Evolutionary conservation across 306 rosid species (phyloP).

Genomic region (Vigna mungo): DNA sequence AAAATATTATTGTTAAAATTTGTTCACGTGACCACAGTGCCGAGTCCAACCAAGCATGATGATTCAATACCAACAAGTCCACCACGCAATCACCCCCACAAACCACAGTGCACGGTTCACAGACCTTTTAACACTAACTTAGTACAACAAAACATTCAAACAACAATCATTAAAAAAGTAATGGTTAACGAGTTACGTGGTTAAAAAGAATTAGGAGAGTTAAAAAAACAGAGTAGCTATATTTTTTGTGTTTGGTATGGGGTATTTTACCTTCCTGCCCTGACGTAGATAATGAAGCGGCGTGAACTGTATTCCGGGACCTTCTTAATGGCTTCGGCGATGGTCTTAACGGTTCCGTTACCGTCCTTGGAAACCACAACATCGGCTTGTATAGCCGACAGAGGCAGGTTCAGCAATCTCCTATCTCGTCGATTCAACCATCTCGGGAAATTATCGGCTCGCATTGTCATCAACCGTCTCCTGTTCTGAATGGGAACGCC

Average conservation of each 20-base stretch:
- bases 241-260: too few relatives aligned
- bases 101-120: slow-evolving; percentile 22
- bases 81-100: slow-evolving; percentile 41
- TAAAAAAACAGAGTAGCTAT: not conserved
- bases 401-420: slow-evolving; percentile 61
- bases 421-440: slow-evolving; percentile 79
- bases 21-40: slow-evolving; percentile 49
- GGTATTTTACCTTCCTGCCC: slow-evolving; percentile 88
- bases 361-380: slow-evolving; percentile 72
- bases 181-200: not conserved
- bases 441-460: slow-evolving; percentile 55
- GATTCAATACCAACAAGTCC: slow-evolving; percentile 42
- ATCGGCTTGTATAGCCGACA: slow-evolving; percentile 69
- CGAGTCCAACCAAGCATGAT: slow-evolving; percentile 38
- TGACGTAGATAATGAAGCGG: slow-evolving; percentile 75
- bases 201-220: not conserved
- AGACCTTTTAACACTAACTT: not conserved
- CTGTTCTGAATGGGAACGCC: slow-evolving; percentile 82
- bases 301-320: slow-evolving; percentile 66
- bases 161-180: not conserved
- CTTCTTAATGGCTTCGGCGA: slow-evolving; percentile 78
- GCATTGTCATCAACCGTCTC: slow-evolving; percentile 63
- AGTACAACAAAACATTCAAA: not conserved
- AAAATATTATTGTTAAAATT: not conserved
- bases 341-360: slow-evolving; percentile 68